Evolutionary conservation across 2,329 filamentous ascomycete genomes (phyloP), one percentile per base, ranked within the genome.

Genomic region (Aaosphaeria arxii): DNA sequence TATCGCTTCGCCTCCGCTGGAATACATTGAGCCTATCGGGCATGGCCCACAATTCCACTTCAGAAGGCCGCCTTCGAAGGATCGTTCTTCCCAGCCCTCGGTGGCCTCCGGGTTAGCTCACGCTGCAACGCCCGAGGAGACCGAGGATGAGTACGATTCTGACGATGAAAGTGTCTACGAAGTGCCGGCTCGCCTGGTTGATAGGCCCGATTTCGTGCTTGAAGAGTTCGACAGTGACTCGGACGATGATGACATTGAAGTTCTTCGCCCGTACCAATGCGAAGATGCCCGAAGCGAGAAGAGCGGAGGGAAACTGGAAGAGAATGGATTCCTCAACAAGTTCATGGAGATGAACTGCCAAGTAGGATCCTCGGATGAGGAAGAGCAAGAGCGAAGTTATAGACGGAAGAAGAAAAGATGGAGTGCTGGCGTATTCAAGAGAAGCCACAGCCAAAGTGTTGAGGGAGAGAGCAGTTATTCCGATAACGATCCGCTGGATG

Each of bases 371-470:
- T 62, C 64, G 6, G 62, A 71, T 42, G 64, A 67, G 42, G 56
- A 63, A 47, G 54, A 53, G 40, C 53, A 62, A 44, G 55, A 61
- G 48, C 53, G 61, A 24, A 62, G 56, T 36, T 66, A 67, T 42
- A 48, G 54, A 47, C 59, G 57, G 36, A 71, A 71, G 51, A 73
- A 72, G 53, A 71, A 73, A 50, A 61, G 69, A 38, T 73, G 71
- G 66, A 74, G 72, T 42, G 60, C 64, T 24, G 68, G 71, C 6
- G 60, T 67, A 40, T 74, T 71, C 62, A 78, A 78, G 56, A 69
- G 75, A 40, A 73, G 63, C 41, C 69, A 76, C 58, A 74, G 71
- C 51, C 68, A 75, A 58, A 76, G 70, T 46, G 61, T 75, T 30
- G 71, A 71, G 54, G 72, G 71, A 44, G 72, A 75, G 44, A 69